Evolutionary conservation across 2,329 filamentous ascomycete species (phyloP), one percentile per base, ranked within the genome.

Genomic region (Hirsutella thompsonii): DNA sequence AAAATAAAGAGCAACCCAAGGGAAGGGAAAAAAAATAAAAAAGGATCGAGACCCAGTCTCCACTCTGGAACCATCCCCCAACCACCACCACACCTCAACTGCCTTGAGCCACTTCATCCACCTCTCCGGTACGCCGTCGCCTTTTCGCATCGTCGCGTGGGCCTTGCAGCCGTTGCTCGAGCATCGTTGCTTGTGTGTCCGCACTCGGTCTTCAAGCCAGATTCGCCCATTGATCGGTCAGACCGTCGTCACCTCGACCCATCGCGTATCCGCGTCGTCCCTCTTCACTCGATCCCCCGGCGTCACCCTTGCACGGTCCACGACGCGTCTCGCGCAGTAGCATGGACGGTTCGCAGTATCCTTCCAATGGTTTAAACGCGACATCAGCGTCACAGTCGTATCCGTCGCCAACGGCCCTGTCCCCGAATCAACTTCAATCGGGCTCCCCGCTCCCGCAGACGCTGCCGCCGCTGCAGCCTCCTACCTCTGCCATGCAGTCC

Each of bases 311-410:
- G 43, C 38, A 42, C 43, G 42, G 45, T 47, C 40, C 40, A 45
- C 52, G 51, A 52, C 56, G 59, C 61, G 59, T 57, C 52, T 51
- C 52, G 51, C 50, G 55, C 57, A 61, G 54, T 58, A 68, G 63
- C 61, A 74, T 74, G 70, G 70, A 74, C 67, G 66, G 65, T 61
- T 62, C 64, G 56, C 66, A 69, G 52, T 72, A 70, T 55, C 65
- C 66, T 60, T 62, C 69, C 61, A 70, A 73, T 66, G 67, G 64
- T 63, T 68, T 74, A 69, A 70, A 69, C 67, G 64, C 69, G 47
- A 66, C 67, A 49, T 65, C 66, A 42, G 62, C 68, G 52, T 60
- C 64, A 48, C 62, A 63, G 51, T 61, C 62, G 46, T 71, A 72
- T 58, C 67, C 68, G 54, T 72, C 69, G 48, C 67, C 68, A 33